Base-by-base conservation (phyloP, 2,329 filamentous ascomycete species). In the Stachybotrys chartarum region DNA sequence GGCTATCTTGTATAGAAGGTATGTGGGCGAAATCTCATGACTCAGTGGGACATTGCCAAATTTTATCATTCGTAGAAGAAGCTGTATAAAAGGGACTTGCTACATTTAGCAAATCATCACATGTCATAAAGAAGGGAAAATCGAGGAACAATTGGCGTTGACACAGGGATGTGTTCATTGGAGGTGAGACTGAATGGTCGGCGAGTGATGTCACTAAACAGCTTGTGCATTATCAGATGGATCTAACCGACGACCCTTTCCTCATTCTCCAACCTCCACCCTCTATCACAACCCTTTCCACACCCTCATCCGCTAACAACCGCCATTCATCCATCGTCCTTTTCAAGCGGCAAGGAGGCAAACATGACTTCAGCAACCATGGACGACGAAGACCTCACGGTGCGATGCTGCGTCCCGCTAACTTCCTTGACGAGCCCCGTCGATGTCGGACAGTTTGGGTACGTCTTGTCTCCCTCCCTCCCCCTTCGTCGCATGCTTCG, bases 391-490 rank as follows among this genome's bases (percentile, higher is more conserved):
- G 71, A 74, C 51, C 66, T 70, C 53, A 66, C 62, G 3, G 54
- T 61, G 14, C 67, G 68, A 50, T 76, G 72, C 67, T 76, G 75
- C 64, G 69, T 66, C 32, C 68, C 74, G 14, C 59, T 79, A 50
- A 55, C 64, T 5, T 63, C 68, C 11, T 63, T 80, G 50, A 64
- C 64, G 10, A 64, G 64, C 31, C 78, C 80, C 10, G 68, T 81
- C 55, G 73, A 78, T 46, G 70, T 80, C 24, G 71, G 70, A 54
- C 70, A 74, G 31, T 63, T 74, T 48, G 64, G 71, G 73, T 76
- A 64, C 14, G 65, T 57, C 18, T 47, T 42, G 24, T 24, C 24
- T 24, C 24, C 24, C 24, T 24, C 24, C 24, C 4, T 24, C 24
- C 24, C 24, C 24, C 24, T 24, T 24, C 24, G 24, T 24, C 24